A percentile compares a stretch with the other conserved stretches of the same genome.
Conservation (phyloP, 2,329 filamentous ascomycete species). For the Metarhizium sp. region DNA sequence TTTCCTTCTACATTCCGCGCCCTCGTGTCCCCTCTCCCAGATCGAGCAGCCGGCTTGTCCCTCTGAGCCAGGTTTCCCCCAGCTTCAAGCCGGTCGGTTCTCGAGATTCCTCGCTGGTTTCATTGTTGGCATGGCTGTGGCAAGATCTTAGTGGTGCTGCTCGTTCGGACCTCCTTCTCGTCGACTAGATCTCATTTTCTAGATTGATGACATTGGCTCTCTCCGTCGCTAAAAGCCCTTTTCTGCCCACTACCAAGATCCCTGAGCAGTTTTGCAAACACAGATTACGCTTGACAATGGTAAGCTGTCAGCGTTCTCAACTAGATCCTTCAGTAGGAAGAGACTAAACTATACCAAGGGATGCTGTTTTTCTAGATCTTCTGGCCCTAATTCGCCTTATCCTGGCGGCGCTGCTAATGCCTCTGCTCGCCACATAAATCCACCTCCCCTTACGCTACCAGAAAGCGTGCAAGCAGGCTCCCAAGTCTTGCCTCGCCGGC, state of each 20-base stretch:
- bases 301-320: background rate
- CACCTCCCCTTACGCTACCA: constrained; percentile 23
- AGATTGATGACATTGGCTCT: background rate
- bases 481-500: constrained; percentile 17
- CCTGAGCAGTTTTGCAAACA: background rate
- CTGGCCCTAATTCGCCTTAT: constrained; percentile 45
- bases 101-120: background rate
- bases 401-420: constrained; percentile 38
- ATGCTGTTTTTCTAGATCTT: constrained; percentile 47
- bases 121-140: background rate
- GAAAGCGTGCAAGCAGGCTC: constrained; percentile 16
- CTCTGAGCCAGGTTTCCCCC: background rate
- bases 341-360: constrained; percentile 30
- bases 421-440: constrained; percentile 45
- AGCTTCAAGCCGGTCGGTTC: background rate
- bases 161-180: background rate
- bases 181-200: background rate
- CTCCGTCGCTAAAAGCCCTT: background rate
- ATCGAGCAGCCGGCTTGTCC: background rate
- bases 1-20: background rate
- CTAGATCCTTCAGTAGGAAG: background rate
- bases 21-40: background rate
- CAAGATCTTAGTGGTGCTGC: background rate
- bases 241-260: background rate
- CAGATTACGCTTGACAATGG: background rate